Conservation (phyloP, 2,329 filamentous ascomycete species). For the Talaromyces rugulosus region DNA sequence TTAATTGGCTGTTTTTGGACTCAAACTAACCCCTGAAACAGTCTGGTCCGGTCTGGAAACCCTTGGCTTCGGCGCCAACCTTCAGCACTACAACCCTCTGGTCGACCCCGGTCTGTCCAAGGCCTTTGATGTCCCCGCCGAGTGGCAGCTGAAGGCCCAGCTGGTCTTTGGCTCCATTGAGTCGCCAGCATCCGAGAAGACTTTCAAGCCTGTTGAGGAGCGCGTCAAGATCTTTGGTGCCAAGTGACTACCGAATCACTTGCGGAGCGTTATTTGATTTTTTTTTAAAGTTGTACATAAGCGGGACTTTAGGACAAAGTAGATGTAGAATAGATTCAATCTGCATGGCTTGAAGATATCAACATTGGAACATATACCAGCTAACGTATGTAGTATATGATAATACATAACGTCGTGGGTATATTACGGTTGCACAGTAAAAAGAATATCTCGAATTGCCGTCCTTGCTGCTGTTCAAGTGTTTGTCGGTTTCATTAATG, state of each 20-base stretch:
- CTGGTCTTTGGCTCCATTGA: constrained; percentile 70
- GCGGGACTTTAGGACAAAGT: not conserved
- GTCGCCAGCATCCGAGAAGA: constrained; percentile 59
- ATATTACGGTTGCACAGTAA: not conserved
- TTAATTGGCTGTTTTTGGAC: not conserved
- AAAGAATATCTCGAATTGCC: not conserved
- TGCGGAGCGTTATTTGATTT: not conserved
- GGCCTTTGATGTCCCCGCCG: constrained; percentile 65
- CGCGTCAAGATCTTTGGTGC: constrained; percentile 54
- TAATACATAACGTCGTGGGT: not conserved
- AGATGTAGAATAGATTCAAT: not conserved
- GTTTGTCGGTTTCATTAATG: not conserved
- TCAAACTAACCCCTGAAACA: constrained; percentile 14
- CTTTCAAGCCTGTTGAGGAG: constrained; percentile 61
- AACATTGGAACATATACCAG: not conserved
- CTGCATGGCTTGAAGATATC: not conserved
- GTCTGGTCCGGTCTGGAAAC: constrained; percentile 79
- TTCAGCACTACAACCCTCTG: constrained; percentile 91
- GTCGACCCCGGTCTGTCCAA: constrained; percentile 67
- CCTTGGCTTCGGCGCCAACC: constrained; percentile 80
- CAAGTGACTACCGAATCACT: not conserved
- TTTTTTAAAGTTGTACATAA: constrained; percentile 3
- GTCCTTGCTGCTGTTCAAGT: not conserved
- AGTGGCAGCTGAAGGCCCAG: constrained; percentile 77
- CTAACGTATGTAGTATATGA: not conserved